phyloP scores from a whole-genome alignment of 139 green algal species.

The Tetraselmis chui region DNA sequence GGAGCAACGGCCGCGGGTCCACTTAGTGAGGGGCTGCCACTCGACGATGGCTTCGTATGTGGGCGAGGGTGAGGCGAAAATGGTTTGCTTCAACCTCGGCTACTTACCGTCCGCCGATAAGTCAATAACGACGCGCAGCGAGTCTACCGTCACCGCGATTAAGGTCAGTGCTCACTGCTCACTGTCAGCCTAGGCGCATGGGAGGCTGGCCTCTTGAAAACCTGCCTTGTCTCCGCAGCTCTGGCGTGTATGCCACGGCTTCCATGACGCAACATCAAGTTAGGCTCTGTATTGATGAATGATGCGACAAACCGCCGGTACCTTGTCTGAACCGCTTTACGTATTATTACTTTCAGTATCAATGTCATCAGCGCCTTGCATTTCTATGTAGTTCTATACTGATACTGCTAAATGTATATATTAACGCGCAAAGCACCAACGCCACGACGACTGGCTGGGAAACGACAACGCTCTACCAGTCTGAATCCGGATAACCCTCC shows the following conservation, averaged over 20 bases:
- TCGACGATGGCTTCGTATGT: constrained; percentile 15
- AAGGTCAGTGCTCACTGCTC: constrained; percentile 16
- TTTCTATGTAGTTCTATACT: not conserved
- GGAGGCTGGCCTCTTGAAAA: too few relatives aligned
- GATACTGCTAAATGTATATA: not conserved
- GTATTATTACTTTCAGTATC: too few relatives aligned
- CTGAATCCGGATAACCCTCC: too few relatives aligned
- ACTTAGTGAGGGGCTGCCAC: constrained; percentile 27
- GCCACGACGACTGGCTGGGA: too few relatives aligned
- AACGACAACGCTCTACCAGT: too few relatives aligned
- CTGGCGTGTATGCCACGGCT: too few relatives aligned
- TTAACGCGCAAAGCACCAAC: not conserved
- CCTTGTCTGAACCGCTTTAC: not conserved
- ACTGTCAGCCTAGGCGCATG: too few relatives aligned
- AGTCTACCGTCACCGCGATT: constrained; percentile 41
- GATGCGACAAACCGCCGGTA: not conserved
- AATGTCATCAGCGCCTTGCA: not conserved
- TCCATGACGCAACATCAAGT: too few relatives aligned
- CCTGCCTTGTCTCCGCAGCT: too few relatives aligned
- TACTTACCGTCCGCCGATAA: constrained; percentile 53
- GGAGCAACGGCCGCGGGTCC: not conserved
- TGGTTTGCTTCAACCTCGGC: constrained; percentile 49
- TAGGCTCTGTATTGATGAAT: not conserved
- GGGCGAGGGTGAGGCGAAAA: not conserved
- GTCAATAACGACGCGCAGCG: constrained; percentile 20